phyloP scores from a whole-genome alignment of 331 rosid species.

The Pyracantha coccinea region DNA sequence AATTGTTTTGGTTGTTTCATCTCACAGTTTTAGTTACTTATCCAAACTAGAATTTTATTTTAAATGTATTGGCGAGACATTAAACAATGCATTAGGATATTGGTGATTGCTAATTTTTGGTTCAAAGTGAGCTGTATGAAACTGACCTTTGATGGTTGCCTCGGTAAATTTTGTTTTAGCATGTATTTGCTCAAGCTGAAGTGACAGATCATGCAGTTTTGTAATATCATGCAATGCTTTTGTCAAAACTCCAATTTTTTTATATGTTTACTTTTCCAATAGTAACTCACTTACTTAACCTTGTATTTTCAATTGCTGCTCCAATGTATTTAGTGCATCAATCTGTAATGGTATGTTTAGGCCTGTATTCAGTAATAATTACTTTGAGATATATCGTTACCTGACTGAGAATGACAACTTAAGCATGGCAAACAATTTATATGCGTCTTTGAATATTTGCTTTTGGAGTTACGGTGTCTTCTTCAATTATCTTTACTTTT shows the following conservation, averaged over 20 bases:
- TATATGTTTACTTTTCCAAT: too few relatives aligned
- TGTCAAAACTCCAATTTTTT: background rate
- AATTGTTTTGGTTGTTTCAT: background rate
- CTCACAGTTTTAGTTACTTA: background rate
- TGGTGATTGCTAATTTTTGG: background rate
- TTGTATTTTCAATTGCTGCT: background rate
- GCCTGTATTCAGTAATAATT: background rate
- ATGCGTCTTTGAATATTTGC: background rate
- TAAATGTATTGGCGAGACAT: background rate
- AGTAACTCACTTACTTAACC: background rate
- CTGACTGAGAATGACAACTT: background rate
- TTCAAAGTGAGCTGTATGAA: background rate
- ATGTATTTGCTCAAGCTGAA: background rate
- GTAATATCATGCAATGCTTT: background rate
- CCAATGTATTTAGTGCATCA: background rate
- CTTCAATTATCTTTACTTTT: conserved; percentile 5
- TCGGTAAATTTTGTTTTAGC: background rate
- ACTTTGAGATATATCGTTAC: background rate
- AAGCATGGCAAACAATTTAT: background rate
- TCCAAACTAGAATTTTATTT: background rate
- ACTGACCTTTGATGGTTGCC: background rate
- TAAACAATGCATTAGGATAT: background rate
- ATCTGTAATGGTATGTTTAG: background rate
- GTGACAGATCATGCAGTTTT: background rate
- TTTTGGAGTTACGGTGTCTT: background rate